Conservation (phyloP, 2,329 filamentous ascomycete species). For the Sarocladium kiliense region DNA sequence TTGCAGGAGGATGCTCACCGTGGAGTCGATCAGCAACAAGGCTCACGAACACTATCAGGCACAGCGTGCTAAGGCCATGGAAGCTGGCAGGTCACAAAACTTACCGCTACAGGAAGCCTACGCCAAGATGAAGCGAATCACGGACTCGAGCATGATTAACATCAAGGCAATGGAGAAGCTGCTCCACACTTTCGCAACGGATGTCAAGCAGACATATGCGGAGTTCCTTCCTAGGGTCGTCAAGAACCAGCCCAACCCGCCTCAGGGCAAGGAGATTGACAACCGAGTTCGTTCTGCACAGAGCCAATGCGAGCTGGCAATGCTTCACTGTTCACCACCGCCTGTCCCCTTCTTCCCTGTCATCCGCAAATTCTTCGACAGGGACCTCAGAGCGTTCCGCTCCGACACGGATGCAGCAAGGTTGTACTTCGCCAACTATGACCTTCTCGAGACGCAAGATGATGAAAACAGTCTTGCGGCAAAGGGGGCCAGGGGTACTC, state of each 20-base stretch:
- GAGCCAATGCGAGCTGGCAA: slow-evolving; percentile 43
- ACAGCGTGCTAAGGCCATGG: not conserved
- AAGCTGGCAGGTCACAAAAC: slow-evolving; percentile 29
- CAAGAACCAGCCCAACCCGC: slow-evolving; percentile 41
- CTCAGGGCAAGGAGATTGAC: slow-evolving; percentile 38
- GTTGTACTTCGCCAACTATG: slow-evolving; percentile 69
- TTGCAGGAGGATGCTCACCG: slow-evolving; percentile 57
- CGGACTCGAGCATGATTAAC: slow-evolving; percentile 48
- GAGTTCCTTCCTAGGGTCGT: slow-evolving; percentile 38
- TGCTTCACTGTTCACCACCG: slow-evolving; percentile 45
- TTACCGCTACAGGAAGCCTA: slow-evolving; percentile 53
- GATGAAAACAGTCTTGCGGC: slow-evolving; percentile 42
- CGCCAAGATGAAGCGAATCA: slow-evolving; percentile 46
- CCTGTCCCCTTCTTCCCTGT: slow-evolving; percentile 46
- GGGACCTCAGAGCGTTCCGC: slow-evolving; percentile 53
- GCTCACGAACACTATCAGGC: slow-evolving; percentile 21
- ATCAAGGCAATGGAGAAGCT: slow-evolving; percentile 59
- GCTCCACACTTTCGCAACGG: slow-evolving; percentile 41
- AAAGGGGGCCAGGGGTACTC: slow-evolving; percentile 29
- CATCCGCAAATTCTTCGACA: slow-evolving; percentile 60
- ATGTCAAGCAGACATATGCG: slow-evolving; percentile 48
- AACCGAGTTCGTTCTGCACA: slow-evolving; percentile 40
- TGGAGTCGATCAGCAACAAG: slow-evolving; percentile 44
- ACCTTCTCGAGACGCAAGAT: slow-evolving; percentile 61
- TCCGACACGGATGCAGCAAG: slow-evolving; percentile 57